Evolutionary conservation across 106 monocot genomes (phyloP).

Genomic region (Xerophyta viscosa): DNA sequence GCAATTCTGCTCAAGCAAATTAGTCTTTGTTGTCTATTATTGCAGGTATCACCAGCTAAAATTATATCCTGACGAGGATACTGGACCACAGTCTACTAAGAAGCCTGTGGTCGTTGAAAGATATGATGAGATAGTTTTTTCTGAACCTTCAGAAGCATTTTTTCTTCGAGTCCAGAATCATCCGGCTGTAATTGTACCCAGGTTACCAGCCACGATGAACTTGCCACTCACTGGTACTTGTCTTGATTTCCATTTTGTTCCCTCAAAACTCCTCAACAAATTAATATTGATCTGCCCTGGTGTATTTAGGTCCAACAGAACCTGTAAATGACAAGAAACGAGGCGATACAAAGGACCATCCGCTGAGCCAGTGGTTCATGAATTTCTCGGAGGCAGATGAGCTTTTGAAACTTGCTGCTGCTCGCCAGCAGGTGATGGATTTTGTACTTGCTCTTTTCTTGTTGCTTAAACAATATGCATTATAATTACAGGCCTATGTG

Average conservation of each 20-base stretch:
- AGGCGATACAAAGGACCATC: constrained; percentile 91
- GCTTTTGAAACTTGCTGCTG: constrained; percentile 90
- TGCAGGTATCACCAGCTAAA: constrained; percentile 90
- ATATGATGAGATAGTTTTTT: constrained; percentile 92
- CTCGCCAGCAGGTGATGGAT: constrained; percentile 82
- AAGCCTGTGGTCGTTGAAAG: constrained; percentile 90
- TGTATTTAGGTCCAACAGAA: constrained; percentile 51
- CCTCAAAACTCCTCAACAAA: not conserved
- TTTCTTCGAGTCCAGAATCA: constrained; percentile 80
- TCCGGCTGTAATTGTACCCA: constrained; percentile 81
- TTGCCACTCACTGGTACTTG: constrained; percentile 55
- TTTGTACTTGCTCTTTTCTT: not conserved
- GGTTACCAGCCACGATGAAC: constrained; percentile 61
- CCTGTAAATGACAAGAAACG: constrained; percentile 57
- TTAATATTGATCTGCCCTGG: constrained; percentile 1
- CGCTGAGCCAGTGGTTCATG: constrained; percentile 71
- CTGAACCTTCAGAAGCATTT: constrained; percentile 82
- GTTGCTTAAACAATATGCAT: not conserved
- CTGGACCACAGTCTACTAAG: constrained; percentile 72
- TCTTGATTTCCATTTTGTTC: not conserved
- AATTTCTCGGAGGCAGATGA: constrained; percentile 99
- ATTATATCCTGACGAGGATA: constrained; percentile 90
- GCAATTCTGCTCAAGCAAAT: not conserved
- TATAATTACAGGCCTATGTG: too few relatives aligned
- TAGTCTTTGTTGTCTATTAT: not conserved